phyloP scores from a whole-genome alignment of 176 grass and related monocot species.

The Zizania latifolia region DNA sequence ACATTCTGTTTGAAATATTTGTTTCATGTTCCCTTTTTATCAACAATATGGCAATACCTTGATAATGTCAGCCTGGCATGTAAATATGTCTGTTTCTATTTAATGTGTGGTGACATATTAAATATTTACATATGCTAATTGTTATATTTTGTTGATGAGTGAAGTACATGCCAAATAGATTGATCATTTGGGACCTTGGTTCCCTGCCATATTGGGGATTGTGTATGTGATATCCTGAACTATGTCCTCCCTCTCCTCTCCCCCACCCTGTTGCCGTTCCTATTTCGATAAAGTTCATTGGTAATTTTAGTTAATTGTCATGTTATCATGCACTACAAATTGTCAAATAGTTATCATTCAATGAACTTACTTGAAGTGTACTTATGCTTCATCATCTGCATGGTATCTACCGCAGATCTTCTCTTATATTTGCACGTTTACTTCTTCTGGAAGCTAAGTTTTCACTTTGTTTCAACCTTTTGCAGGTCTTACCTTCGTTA shows the following conservation, averaged over 20 bases:
- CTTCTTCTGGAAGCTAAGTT: neutral
- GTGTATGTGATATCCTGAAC: neutral
- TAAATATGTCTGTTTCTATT: neutral
- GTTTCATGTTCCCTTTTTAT: neutral
- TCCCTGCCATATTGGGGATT: neutral
- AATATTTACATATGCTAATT: neutral
- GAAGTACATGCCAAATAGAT: neutral
- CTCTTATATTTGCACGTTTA: neutral
- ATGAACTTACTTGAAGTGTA: too few species aligned
- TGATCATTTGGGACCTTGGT: neutral
- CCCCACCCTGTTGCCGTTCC: neutral
- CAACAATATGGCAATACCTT: neutral
- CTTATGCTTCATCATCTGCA: neutral
- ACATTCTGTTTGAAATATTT: neutral
- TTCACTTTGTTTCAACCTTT: neutral
- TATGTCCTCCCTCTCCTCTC: neutral
- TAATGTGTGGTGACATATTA: neutral
- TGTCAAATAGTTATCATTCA: too few species aligned
- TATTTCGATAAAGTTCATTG: neutral
- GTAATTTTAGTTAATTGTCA: too few species aligned
- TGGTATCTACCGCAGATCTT: neutral
- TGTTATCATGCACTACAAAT: too few species aligned
- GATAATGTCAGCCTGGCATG: neutral
- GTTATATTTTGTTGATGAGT: neutral
- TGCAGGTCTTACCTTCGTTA: constrained; percentile 76